Evolutionary conservation across 495 filamentous ascomycete genomes (phyloP), one percentile per base, ranked within the genome.

Genomic region (Astrothelium subdiscretum): DNA sequence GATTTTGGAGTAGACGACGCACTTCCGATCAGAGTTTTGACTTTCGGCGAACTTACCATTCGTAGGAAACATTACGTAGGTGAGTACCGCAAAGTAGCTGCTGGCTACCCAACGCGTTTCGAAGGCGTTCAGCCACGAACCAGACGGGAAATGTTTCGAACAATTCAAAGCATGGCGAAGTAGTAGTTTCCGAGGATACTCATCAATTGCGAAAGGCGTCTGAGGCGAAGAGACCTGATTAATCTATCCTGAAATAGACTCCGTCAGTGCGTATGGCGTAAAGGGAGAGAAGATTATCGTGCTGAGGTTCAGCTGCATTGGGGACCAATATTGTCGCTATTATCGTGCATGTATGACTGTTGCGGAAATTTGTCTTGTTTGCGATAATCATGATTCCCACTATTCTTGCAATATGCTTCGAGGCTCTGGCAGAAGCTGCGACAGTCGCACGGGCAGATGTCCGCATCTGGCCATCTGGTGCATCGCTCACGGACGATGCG

Each of bases 351-450:
- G 48, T 54, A 54, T 10, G 48, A 54, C 48, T 27, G 20, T 54
- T 54, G 20, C 22, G 22, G 48, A 54, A 12, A 8, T n/a, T 29
- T 29, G 10, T 54, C 48, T 15, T 54, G 24, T 29, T 26, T 26
- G 29, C 48, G 48, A 54, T 26, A 54, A 54, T 54, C 8, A 3
- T 24, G 20, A 12, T 26, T 54, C 48, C 8, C 29, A 3, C 48
- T 24, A 12, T 26, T 54, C 48, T 26, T 54, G 20, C 24, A 54
- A 15, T 27, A 27, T 2, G 48, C 48, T 26, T 26, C 48, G 48
- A 54, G 48, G 48, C 48, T 54, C 48, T 54, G 48, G 48, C 48
- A 54, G 48, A 26, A 54, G 26, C 48, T 54, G 48, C 48, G 29
- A 3, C 22, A 54, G 24, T 48, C 18, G 48, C 8, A 6, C 35